Base-by-base conservation (phyloP, 1,284 basidiomycete species). In the Pascua guehoae region DNA sequence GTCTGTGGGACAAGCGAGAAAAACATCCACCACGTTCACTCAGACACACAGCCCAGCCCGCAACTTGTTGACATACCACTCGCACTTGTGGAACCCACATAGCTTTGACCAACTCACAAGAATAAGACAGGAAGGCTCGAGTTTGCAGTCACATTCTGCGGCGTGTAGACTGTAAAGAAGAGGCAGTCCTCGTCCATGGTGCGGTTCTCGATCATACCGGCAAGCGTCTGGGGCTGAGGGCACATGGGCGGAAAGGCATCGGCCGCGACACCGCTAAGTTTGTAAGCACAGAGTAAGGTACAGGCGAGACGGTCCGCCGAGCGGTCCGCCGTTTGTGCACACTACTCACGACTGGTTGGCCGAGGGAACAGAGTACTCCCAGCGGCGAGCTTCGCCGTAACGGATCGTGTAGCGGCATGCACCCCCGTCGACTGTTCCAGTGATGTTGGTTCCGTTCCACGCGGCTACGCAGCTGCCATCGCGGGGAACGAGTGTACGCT, bases 111-210 rank as follows among this genome's bases (percentile, higher is more conserved):
- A 4, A 66, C 71, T 58, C 43, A 75, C 88, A 88, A 90, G 59
- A 88, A 75, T 58, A 89, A 71, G 0, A 84, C 83, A 3, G 88
- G 74, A 17, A 80, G 60, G 38, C 48, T 81, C 7, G 36, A 39
- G 38, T 24, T 16, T 9, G 24, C 48, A 69, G 51, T 74, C 75
- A 56, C 59, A 67, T 64, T 61, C 7, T 72, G 63, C 2, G 89
- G 88, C 1, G 86, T 83, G 71, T 89, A 90, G 36, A 89, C 73
- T 12, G 88, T 76, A 78, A 88, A 84, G 12, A 85, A 87, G 24
- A 47, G 36, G n/a, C 17, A 39, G 42, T 47, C 40, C 7, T 42
- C 5, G 42, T 36, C 32, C 9, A 10, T 14, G n/a, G 16, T 2
- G 40, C 41, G 12, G 81, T 32, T 32, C 61, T 78, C 82, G 0